Conservation (phyloP, 441 rosid genomes). For the Omphalea diandra region DNA sequence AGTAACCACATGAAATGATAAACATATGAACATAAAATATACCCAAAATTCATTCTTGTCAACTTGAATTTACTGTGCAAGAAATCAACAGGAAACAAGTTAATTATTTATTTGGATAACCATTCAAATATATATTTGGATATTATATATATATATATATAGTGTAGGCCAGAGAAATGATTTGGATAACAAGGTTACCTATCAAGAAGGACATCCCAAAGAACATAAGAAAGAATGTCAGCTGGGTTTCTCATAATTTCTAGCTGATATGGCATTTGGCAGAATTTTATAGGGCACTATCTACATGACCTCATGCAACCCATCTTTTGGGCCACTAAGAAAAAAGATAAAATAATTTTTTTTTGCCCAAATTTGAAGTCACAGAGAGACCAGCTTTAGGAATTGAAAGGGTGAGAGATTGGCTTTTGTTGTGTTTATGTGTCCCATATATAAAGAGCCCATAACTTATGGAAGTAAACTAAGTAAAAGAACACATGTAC, state of each 20-base stretch:
- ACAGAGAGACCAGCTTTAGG: too few relatives aligned
- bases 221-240: slow-evolving; percentile 28
- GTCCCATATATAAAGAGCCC: slow-evolving; percentile 25
- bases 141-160: too few relatives aligned
- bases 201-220: slow-evolving; percentile 25
- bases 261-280: slow-evolving; percentile 24
- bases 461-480: slow-evolving; percentile 36
- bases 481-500: slow-evolving; percentile 15
- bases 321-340: neutral
- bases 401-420: too few relatives aligned
- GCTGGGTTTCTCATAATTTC: slow-evolving; percentile 9
- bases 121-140: too few relatives aligned
- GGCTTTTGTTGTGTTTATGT: too few relatives aligned
- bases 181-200: slow-evolving; percentile 21
- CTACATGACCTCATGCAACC: neutral
- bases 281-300: slow-evolving; percentile 19
- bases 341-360: too few relatives aligned
- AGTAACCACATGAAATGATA: neutral
- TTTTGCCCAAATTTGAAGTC: too few relatives aligned
- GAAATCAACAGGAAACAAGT: slow-evolving; percentile 5
- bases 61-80: slow-evolving; percentile 12
- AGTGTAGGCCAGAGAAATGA: slow-evolving; percentile 25
- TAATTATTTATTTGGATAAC: slow-evolving; percentile 26
- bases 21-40: neutral
- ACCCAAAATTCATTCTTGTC: slow-evolving; percentile 12